These are phyloP conservation scores for Scleroderma citrinum DNA, from an alignment of 768 basidiomycete genomes.

Conservation along the genomic window DNA sequence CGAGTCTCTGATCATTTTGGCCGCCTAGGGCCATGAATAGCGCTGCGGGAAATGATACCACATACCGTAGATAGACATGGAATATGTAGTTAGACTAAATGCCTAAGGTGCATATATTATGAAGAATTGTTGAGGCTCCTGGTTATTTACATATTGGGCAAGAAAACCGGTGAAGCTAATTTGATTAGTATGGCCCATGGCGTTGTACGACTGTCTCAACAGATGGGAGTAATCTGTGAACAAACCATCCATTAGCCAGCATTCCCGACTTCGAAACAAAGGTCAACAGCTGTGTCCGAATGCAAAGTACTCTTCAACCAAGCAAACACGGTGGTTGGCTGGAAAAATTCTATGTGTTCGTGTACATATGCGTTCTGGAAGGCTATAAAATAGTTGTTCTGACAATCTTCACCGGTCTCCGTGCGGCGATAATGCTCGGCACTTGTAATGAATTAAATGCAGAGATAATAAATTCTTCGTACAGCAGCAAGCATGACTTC, in stretches of 20 bases:
- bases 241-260: not conserved
- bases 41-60: not conserved
- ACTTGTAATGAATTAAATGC: not conserved
- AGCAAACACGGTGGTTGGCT: conserved; percentile 67
- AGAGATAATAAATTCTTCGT: conserved; percentile 9
- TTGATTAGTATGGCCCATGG: conserved; percentile 42
- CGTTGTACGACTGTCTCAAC: conserved; percentile 53
- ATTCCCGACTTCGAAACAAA: not conserved
- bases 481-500: conserved; percentile 73
- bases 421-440: conserved; percentile 42
- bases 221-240: conserved; percentile 43
- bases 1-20: conserved; percentile 49
- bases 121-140: conserved; percentile 50
- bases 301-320: conserved; percentile 41
- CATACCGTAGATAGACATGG: conserved; percentile 50
- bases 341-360: conserved; percentile 58
- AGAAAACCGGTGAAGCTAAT: conserved; percentile 54
- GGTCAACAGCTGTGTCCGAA: conserved; percentile 21
- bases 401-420: conserved; percentile 47
- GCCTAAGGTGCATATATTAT: conserved; percentile 43
- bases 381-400: conserved; percentile 66
- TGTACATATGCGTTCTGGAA: conserved; percentile 55
- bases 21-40: conserved; percentile 40
- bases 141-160: conserved; percentile 46
- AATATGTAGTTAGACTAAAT: conserved; percentile 44